A percentile compares a stretch with the other conserved stretches of the same genome.
Evolutionary conservation across 2,329 filamentous ascomycete genomes (phyloP).

Genomic region (Penicillium sp.): DNA sequence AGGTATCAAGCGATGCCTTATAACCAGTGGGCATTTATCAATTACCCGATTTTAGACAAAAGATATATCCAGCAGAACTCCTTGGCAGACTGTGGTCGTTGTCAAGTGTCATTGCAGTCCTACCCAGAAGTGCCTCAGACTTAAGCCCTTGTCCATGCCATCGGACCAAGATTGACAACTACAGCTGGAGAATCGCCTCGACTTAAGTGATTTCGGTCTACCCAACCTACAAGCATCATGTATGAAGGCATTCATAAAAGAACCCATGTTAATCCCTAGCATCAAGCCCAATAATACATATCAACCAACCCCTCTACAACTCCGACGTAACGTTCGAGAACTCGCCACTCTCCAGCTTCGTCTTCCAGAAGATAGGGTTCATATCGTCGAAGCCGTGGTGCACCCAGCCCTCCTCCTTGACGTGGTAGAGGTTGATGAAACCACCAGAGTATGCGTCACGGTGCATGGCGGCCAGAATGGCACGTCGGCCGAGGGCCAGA

Average conservation of each 20-base stretch:
- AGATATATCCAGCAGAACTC: too few species aligned
- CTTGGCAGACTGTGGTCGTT: too few species aligned
- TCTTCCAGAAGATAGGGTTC: slow-evolving; percentile 99
- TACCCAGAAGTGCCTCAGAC: too few species aligned
- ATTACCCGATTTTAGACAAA: too few species aligned
- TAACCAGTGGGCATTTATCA: too few species aligned
- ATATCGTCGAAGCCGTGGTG: slow-evolving; percentile 98
- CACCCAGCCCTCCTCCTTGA: slow-evolving; percentile 98
- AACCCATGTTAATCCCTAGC: slow-evolving; percentile 11
- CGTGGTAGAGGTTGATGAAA: slow-evolving; percentile 98
- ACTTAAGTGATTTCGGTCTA: too few species aligned
- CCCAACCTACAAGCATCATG: neutral
- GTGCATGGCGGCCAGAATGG: slow-evolving; percentile 94
- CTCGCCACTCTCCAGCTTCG: slow-evolving; percentile 97
- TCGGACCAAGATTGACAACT: too few species aligned
- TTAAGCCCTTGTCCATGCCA: too few species aligned
- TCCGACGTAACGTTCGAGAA: slow-evolving; percentile 91
- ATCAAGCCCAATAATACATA: slow-evolving; percentile 24
- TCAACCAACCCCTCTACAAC: slow-evolving; percentile 44
- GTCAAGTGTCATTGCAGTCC: too few species aligned
- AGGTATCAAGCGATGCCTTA: too few species aligned
- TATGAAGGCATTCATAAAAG: neutral
- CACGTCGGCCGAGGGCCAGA: slow-evolving; percentile 84
- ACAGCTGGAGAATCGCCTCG: too few species aligned
- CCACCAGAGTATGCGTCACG: slow-evolving; percentile 98